Evolutionary conservation across 805 yeast species (phyloP).

Genomic region (Kodamaea laetipori): DNA sequence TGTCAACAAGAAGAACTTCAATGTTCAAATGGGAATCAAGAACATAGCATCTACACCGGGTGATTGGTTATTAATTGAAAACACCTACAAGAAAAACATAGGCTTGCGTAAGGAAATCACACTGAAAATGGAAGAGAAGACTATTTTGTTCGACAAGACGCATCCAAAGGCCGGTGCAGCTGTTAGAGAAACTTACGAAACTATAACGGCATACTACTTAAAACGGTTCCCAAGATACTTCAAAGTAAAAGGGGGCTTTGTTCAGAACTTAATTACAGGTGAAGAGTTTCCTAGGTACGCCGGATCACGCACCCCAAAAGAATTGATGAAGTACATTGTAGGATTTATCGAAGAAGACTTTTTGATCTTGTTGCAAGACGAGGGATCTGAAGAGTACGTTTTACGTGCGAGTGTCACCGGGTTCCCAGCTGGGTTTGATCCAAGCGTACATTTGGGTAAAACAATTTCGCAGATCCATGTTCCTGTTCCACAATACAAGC

Average conservation of each 20-base stretch:
- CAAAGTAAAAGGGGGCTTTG: slow-evolving; percentile 23
- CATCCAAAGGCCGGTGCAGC: slow-evolving; percentile 30
- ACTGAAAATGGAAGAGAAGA: slow-evolving; percentile 31
- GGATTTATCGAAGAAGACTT: slow-evolving; percentile 64
- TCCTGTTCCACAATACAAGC: slow-evolving; percentile 70
- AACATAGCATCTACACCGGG: slow-evolving; percentile 38
- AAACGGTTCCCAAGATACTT: slow-evolving; percentile 59
- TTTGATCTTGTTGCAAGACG: slow-evolving; percentile 46
- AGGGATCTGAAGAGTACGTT: slow-evolving; percentile 58
- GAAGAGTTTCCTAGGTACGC: slow-evolving; percentile 27
- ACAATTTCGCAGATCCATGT: slow-evolving; percentile 63
- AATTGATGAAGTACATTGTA: slow-evolving; percentile 28
- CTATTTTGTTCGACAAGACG: slow-evolving; percentile 24
- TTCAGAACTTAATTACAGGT: slow-evolving; percentile 44
- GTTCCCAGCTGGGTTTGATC: slow-evolving; percentile 76
- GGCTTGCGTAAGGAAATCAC: slow-evolving; percentile 39
- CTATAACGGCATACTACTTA: slow-evolving; percentile 40
- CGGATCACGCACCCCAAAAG: slow-evolving; percentile 15
- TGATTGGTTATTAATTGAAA: slow-evolving; percentile 64
- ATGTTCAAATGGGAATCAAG: slow-evolving; percentile 36
- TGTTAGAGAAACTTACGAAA: slow-evolving; percentile 53
- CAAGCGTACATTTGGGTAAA: slow-evolving; percentile 50
- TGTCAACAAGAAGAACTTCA: slow-evolving; percentile 37
- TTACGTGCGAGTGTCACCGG: slow-evolving; percentile 58
- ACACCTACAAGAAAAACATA: slow-evolving; percentile 53